Evolutionary conservation across 2,329 filamentous ascomycete genomes (phyloP).

Genomic region (Stagonosporopsis vannaccii): DNA sequence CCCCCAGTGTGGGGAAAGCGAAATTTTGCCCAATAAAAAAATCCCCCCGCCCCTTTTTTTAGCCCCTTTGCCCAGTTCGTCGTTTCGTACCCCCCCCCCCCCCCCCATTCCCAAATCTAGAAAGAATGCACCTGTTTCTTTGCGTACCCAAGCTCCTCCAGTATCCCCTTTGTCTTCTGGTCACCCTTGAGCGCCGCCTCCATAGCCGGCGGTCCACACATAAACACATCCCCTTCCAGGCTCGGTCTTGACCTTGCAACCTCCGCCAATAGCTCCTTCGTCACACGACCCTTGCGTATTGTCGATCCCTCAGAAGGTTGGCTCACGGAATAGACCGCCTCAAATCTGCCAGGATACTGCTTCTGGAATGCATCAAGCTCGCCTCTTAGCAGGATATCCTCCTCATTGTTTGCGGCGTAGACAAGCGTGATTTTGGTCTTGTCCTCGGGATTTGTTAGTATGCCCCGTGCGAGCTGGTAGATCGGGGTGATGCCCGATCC

Average conservation of each 20-base stretch:
- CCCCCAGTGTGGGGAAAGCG: no score
- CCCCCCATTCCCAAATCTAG: not conserved
- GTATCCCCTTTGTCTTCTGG: not conserved
- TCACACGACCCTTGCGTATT: conserved; percentile 65
- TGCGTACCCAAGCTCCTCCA: not conserved
- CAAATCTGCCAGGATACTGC: conserved; percentile 63
- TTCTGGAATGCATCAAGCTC: conserved; percentile 63
- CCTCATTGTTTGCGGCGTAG: conserved; percentile 70
- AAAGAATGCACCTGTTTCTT: not conserved
- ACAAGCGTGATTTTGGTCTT: conserved; percentile 69
- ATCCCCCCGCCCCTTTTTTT: no score
- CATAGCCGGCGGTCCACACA: conserved; percentile 75
- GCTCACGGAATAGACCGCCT: conserved; percentile 65
- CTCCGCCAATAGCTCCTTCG: conserved; percentile 62
- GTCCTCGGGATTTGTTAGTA: conserved; percentile 68
- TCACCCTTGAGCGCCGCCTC: conserved; percentile 46
- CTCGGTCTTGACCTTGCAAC: conserved; percentile 43
- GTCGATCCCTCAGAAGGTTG: conserved; percentile 52
- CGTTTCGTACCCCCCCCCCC: no score
- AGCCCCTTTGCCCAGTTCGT: no score
- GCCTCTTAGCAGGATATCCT: conserved; percentile 65
- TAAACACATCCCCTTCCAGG: conserved; percentile 65
- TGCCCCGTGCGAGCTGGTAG: conserved; percentile 69
- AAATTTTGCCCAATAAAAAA: no score
- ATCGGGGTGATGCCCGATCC: conserved; percentile 77